Conservation (phyloP, 805 yeast species). For the Yamadazyma sp. region DNA sequence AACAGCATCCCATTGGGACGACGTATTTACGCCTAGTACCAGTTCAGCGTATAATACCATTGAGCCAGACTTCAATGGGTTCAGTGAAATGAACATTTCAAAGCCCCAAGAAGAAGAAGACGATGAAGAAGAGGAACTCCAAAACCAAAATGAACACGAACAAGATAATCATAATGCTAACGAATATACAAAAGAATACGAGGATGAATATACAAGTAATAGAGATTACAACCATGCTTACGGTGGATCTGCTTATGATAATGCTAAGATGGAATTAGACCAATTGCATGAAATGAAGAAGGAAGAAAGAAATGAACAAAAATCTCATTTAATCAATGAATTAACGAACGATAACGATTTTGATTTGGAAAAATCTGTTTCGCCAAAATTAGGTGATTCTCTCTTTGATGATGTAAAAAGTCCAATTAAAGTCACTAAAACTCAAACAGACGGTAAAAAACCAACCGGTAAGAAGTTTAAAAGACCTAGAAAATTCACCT, state of each 20-base stretch:
- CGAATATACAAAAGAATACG: constrained; percentile 3
- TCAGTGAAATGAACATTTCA: constrained; percentile 17
- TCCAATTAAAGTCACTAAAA: constrained; percentile 10
- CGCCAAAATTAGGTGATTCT: constrained; percentile 21
- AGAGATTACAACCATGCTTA: constrained; percentile 1
- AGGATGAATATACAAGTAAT: constrained; percentile 1
- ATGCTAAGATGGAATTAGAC: constrained; percentile 15
- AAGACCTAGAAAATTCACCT: constrained; percentile 27
- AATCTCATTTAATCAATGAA: constrained; percentile 36
- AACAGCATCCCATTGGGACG: constrained; percentile 62
- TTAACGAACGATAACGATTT: constrained; percentile 37
- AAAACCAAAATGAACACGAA: constrained; percentile 8
- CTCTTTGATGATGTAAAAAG: constrained; percentile 29
- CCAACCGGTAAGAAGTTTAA: constrained; percentile 24
- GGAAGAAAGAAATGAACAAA: constrained; percentile 31
- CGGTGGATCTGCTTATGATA: constrained; percentile 10
- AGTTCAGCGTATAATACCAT: constrained; percentile 4
- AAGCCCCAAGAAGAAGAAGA: constrained; percentile 13
- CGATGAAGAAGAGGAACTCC: constrained; percentile 11
- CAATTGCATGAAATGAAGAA: constrained; percentile 31
- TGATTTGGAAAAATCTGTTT: constrained; percentile 35
- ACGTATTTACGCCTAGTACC: constrained; percentile 42
- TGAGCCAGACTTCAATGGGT: constrained; percentile 16
- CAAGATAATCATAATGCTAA: constrained; percentile 7
- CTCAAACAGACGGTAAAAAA: constrained; percentile 5